Evolutionary conservation across 1,284 basidiomycete species (phyloP).

Genomic region (Phellinidium pouzarii): DNA sequence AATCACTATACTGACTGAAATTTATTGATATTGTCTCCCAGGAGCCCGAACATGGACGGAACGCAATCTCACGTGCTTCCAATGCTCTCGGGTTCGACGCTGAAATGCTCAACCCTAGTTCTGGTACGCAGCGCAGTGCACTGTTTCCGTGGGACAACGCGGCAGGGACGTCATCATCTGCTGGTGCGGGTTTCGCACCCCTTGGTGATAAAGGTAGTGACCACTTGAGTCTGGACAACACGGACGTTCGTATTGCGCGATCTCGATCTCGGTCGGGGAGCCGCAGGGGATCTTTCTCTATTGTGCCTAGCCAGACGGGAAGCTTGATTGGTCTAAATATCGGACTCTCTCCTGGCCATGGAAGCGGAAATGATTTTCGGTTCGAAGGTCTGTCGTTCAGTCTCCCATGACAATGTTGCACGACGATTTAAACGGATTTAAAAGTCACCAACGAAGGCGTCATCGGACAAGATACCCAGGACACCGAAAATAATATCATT

Average conservation of each 20-base stretch:
- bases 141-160: constrained; percentile 81
- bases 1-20: not conserved
- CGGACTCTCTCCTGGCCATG: constrained; percentile 44
- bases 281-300: constrained; percentile 29
- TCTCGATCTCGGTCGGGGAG: constrained; percentile 39
- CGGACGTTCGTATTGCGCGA: constrained; percentile 39
- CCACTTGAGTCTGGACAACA: constrained; percentile 41
- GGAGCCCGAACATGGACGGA: constrained; percentile 75
- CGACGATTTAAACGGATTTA: constrained; percentile 7
- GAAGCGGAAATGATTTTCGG: constrained; percentile 51
- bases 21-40: constrained; percentile 24
- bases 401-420: constrained; percentile 1
- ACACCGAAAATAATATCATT: constrained; percentile 46
- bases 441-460: constrained; percentile 28
- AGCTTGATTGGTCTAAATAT: constrained; percentile 32
- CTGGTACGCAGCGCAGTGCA: constrained; percentile 57
- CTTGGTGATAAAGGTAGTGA: constrained; percentile 34
- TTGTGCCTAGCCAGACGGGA: constrained; percentile 39
- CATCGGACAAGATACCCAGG: constrained; percentile 39
- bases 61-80: constrained; percentile 42
- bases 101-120: constrained; percentile 30
- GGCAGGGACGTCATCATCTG: constrained; percentile 52
- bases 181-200: constrained; percentile 33
- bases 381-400: constrained; percentile 46
- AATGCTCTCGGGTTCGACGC: constrained; percentile 40